Evolutionary conservation across 2,329 filamentous ascomycete species (phyloP).

Genomic region (Daldinia sp.): DNA sequence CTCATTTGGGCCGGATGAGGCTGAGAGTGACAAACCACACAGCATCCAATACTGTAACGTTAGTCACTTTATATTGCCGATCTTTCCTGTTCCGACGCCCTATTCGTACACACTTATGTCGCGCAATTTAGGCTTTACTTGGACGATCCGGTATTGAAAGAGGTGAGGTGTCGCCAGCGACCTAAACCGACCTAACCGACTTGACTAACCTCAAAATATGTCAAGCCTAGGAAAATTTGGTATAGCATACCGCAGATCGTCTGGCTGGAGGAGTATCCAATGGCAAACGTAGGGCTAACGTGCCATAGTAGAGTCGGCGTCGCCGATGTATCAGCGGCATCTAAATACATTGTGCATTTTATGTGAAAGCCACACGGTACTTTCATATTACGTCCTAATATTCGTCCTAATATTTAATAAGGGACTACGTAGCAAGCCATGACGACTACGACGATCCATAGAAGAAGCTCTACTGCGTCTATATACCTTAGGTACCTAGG

Average conservation of each 20-base stretch:
- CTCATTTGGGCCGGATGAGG: conserved; percentile 36
- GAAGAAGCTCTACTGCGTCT: neutral
- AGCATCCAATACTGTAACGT: conserved; percentile 36
- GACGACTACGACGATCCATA: conserved; percentile 16
- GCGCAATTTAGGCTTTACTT: conserved; percentile 29
- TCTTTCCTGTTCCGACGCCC: conserved; percentile 23
- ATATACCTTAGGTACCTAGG: no score
- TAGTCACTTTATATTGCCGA: conserved; percentile 28
- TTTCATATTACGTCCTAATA: no score
- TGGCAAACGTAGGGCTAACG: neutral
- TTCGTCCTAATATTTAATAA: conserved; percentile 11
- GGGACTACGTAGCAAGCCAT: conserved; percentile 10
- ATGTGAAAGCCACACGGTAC: conserved; percentile 13
- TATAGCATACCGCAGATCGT: conserved; percentile 18
- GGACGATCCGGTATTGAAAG: conserved; percentile 20
- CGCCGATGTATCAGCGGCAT: conserved; percentile 16
- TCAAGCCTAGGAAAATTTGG: conserved; percentile 19
- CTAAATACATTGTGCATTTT: conserved; percentile 5
- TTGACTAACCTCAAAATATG: conserved; percentile 24
- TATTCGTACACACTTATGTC: conserved; percentile 10
- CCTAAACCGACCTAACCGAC: conserved; percentile 9
- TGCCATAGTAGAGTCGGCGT: conserved; percentile 18
- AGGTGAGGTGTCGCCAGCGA: neutral
- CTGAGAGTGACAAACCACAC: conserved; percentile 36
- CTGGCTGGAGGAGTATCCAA: conserved; percentile 13